Base-by-base conservation (phyloP, 768 basidiomycete genomes). In the Leccinum subtestaceum region DNA sequence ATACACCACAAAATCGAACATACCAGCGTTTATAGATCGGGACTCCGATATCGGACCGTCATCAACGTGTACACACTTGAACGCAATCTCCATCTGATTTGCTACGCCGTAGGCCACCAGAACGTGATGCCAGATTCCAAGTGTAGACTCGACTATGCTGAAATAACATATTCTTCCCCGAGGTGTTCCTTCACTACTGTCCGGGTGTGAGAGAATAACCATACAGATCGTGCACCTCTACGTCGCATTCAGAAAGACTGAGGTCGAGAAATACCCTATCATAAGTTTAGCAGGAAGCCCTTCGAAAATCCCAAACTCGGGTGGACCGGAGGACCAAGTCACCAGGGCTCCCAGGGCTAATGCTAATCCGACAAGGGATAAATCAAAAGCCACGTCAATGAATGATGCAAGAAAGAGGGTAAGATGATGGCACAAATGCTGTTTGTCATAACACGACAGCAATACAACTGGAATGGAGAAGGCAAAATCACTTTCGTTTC, bases 381-480 rank as follows among this genome's bases (percentile, higher is more conserved):
- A 38, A 32, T 31, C 27, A 9, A 17, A n/a, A 7, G 2, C 11
- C 1, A 17, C 5, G 31, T n/a, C 19, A 34, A 11, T 9, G 9
- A 23, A 15, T 15, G 3, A 53, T 31, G 5, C 49, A 50, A 5
- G 29, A 19, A 25, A 29, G 49, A 48, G 29, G 49, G 11, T 50
- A 50, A 9, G 13, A n/a, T 49, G 7, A 50, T 29, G 8, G 29
- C 17, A 13, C 27, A 10, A n/a, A 29, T 27, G 17, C 0, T 48
- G 10, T 8, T 10, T 8, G 7, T 27, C 48, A 29, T 17, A 7
- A 49, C 8, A 29, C 49, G 49, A 50, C 49, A 50, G 21, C 75
- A 75, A 59, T 74, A 71, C 11, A 78, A 60, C 76, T 76, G 52
- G n/a, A 6, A 29, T 29, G 29, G 29, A 29, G 29, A 10, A 29